Evolutionary conservation across 164 flowering plant species (phyloP).

Genomic region (Liquidambar formosana): DNA sequence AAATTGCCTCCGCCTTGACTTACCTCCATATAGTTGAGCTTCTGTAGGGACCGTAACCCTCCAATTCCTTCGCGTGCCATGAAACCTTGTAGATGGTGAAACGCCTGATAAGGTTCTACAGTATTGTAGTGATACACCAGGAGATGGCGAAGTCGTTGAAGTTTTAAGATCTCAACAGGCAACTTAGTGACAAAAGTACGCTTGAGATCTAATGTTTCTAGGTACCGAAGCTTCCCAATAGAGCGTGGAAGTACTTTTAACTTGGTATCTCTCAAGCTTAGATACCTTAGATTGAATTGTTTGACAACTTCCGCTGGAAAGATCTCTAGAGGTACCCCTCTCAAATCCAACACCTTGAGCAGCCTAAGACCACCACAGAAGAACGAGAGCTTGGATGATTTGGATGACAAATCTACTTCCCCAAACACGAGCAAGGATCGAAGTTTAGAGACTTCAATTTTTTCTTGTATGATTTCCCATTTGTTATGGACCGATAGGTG

Average conservation of each 20-base stretch:
- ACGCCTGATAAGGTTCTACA: conserved; percentile 1
- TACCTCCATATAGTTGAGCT: conserved; percentile 24
- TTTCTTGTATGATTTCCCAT: neutral
- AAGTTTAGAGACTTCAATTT: neutral
- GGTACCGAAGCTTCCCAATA: conserved; percentile 26
- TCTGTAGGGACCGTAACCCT: conserved; percentile 21
- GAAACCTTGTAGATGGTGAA: conserved; percentile 22
- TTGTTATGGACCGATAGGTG: conserved; percentile 24
- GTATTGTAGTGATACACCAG: conserved; percentile 17
- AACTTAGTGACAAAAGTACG: conserved; percentile 16
- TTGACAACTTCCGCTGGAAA: conserved; percentile 17
- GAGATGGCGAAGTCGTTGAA: conserved; percentile 9
- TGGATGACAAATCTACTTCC: neutral
- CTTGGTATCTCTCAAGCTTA: conserved; percentile 19
- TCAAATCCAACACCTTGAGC: conserved; percentile 33
- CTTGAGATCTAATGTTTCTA: conserved; percentile 36
- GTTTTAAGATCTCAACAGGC: conserved; percentile 11
- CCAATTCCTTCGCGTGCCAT: conserved; percentile 14
- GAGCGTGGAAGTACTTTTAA: conserved; percentile 24
- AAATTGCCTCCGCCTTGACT: neutral
- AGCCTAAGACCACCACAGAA: conserved; percentile 1
- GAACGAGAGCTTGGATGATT: neutral
- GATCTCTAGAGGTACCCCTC: conserved; percentile 5
- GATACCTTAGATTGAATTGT: conserved; percentile 16
- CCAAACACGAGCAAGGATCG: conserved; percentile 16